Percentiles rank a stretch among this genome's conserved stretches.
phyloP scores from a whole-genome alignment of 2,329 filamentous ascomycete genomes.

The Emydomyces testavorans region DNA sequence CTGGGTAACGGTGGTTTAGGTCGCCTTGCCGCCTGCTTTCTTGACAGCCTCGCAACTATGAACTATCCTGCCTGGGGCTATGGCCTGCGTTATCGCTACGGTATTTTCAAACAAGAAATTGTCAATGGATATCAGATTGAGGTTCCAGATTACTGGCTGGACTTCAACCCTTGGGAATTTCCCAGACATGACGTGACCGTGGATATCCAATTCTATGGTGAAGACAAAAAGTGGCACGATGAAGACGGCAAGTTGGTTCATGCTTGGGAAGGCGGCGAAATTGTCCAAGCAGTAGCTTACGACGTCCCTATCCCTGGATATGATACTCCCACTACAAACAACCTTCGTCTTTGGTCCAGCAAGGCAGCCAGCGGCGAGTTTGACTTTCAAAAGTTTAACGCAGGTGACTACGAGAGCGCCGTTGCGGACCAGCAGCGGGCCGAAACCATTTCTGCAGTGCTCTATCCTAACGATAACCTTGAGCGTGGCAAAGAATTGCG shows the following conservation, averaged over 20 bases:
- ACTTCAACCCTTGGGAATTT: slow-evolving; percentile 99
- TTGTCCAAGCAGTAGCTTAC: slow-evolving; percentile 82
- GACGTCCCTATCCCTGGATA: slow-evolving; percentile 90
- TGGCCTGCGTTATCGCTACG: slow-evolving; percentile 85
- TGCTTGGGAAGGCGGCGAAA: slow-evolving; percentile 86
- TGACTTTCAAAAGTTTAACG: slow-evolving; percentile 99
- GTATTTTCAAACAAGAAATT: slow-evolving; percentile 99
- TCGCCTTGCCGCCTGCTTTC: slow-evolving; percentile 87
- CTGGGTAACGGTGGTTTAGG: slow-evolving; percentile 93
- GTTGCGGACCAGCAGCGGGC: slow-evolving; percentile 96
- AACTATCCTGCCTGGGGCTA: slow-evolving; percentile 98
- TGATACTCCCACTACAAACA: slow-evolving; percentile 83
- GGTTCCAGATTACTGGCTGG: slow-evolving; percentile 96
- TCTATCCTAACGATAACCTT: slow-evolving; percentile 96
- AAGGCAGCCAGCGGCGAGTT: slow-evolving; percentile 96
- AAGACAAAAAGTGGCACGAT: slow-evolving; percentile 63
- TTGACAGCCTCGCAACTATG: slow-evolving; percentile 87
- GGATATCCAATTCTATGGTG: slow-evolving; percentile 92
- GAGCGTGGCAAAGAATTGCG: slow-evolving; percentile 94
- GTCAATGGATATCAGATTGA: slow-evolving; percentile 96
- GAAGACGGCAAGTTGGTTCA: slow-evolving; percentile 62
- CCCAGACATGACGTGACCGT: slow-evolving; percentile 90
- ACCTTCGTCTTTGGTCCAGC: slow-evolving; percentile 92
- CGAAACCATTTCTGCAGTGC: slow-evolving; percentile 95
- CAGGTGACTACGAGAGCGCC: slow-evolving; percentile 91